Evolutionary conservation across 2,329 filamentous ascomycete genomes (phyloP).

Genomic region (Pyrenochaeta sp.): DNA sequence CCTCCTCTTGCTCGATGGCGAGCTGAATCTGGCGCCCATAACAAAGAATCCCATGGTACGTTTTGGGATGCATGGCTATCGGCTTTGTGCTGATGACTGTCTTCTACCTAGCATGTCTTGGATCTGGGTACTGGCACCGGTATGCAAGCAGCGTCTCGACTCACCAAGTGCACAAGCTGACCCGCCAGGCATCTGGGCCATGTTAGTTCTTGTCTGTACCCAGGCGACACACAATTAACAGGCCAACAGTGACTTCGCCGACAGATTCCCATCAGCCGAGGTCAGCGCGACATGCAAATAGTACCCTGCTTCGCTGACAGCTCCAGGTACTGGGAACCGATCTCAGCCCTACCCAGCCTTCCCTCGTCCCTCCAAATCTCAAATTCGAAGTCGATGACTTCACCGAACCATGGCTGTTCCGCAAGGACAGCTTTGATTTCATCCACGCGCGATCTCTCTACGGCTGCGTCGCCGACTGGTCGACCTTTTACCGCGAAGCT

Average conservation of each 20-base stretch:
- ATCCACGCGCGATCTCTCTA: slow-evolving; percentile 36
- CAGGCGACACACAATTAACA: slow-evolving; percentile 1
- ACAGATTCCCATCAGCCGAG: slow-evolving; percentile 48
- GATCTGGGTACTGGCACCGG: slow-evolving; percentile 54
- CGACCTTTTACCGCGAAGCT: slow-evolving; percentile 29
- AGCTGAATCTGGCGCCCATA: slow-evolving; percentile 35
- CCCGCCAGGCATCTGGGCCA: slow-evolving; percentile 51
- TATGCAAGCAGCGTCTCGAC: slow-evolving; percentile 8
- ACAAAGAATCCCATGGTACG: slow-evolving; percentile 28
- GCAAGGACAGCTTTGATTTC: slow-evolving; percentile 31
- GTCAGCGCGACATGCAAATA: slow-evolving; percentile 7
- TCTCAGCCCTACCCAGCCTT: slow-evolving; percentile 52
- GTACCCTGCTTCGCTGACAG: slow-evolving; percentile 21
- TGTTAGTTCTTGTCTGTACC: slow-evolving; percentile 27
- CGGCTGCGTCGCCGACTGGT: slow-evolving; percentile 33
- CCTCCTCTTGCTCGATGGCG: slow-evolving; percentile 32
- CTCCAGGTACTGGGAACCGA: slow-evolving; percentile 45
- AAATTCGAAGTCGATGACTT: slow-evolving; percentile 46
- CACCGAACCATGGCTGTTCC: slow-evolving; percentile 41
- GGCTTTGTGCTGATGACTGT: not conserved
- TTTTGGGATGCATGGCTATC: not conserved
- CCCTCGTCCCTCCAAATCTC: slow-evolving; percentile 42
- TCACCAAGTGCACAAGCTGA: slow-evolving; percentile 12
- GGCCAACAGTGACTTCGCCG: slow-evolving; percentile 47
- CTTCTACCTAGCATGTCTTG: slow-evolving; percentile 41